phyloP scores from a whole-genome alignment of 352 stramenopile genomes.

The Phytophthora sp. region DNA sequence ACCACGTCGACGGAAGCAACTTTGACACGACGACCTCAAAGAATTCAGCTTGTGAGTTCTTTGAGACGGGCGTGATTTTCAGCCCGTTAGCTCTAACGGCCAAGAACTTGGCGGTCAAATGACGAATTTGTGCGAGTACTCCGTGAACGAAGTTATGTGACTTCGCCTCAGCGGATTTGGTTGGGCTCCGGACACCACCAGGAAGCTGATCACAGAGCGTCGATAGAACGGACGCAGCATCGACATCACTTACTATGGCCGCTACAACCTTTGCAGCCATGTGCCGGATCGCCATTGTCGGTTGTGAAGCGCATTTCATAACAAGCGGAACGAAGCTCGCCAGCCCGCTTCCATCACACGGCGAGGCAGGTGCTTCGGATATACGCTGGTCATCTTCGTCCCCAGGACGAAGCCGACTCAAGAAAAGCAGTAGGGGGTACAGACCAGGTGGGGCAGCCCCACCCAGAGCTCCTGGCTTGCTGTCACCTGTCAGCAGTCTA shows the following conservation, averaged over 20 bases:
- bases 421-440: constrained; percentile 80
- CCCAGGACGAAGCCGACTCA: constrained; percentile 73
- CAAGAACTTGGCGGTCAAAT: constrained; percentile 53
- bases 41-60: constrained; percentile 23
- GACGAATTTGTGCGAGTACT: constrained; percentile 63
- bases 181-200: constrained; percentile 31
- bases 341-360: constrained; percentile 22
- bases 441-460: constrained; percentile 60
- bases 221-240: constrained; percentile 50
- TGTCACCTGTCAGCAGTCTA: constrained; percentile 37
- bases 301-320: constrained; percentile 67
- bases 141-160: constrained; percentile 76
- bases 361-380: constrained; percentile 7
- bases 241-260: constrained; percentile 63
- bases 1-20: constrained; percentile 52
- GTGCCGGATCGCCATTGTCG: constrained; percentile 75
- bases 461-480: constrained; percentile 14
- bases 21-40: constrained; percentile 36
- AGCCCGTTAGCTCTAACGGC: background rate
- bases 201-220: constrained; percentile 50
- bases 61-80: constrained; percentile 8
- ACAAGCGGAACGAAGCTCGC: constrained; percentile 73
- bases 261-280: constrained; percentile 85
- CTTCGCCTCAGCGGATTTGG: constrained; percentile 7
- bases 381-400: constrained; percentile 57